Base-by-base conservation (phyloP, 2,329 filamentous ascomycete species). In the Truncatella angustata region DNA sequence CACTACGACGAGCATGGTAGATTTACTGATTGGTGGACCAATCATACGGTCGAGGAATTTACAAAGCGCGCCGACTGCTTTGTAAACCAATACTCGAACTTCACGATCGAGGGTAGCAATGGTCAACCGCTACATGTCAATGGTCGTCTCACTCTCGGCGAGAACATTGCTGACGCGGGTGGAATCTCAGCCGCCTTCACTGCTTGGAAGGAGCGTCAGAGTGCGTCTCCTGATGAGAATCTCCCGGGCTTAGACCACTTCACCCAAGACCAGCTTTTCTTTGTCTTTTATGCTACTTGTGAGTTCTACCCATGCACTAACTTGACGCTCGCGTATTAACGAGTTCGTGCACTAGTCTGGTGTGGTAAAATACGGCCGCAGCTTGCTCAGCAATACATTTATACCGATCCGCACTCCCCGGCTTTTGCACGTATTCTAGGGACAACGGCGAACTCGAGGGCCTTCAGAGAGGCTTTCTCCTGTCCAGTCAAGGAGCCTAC, bases 111-210 rank as follows among this genome's bases (percentile, higher is more conserved):
- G 2, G 80, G 77, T 0, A 72, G 74, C n/a, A 72, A 81, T 39
- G 77, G 72, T 23, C 73, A 82, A 56, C 72, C 73, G 6, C 69
- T 85, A 0, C 79, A 85, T 57, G 79, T 86, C 52, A 84, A 86
- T 51, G 84, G 83, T 16, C 71, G 70, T 46, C 71, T 85, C n/a
- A 86, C 83, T 0, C 67, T 85, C 1, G 82, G 81, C 24, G 84
- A 87, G 66, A 86, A 86, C 58, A 85, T 86, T 53, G 84, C 83
- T 14, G 84, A 87, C 63, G 81, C 83, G 1, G 84, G 83, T 18
- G 84, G 83, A n/a, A 60, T 87, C 2, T 72, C 76, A 16, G 81
- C 83, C 0, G 74, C 81, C 1, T 86, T 81, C 63, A 72, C 75
- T 32, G 80, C 82, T 1, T 87, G 84, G 84, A 79, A 83, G 65